Base-by-base conservation (phyloP, 23 red algal species). In the Agarophyton chilense region DNA sequence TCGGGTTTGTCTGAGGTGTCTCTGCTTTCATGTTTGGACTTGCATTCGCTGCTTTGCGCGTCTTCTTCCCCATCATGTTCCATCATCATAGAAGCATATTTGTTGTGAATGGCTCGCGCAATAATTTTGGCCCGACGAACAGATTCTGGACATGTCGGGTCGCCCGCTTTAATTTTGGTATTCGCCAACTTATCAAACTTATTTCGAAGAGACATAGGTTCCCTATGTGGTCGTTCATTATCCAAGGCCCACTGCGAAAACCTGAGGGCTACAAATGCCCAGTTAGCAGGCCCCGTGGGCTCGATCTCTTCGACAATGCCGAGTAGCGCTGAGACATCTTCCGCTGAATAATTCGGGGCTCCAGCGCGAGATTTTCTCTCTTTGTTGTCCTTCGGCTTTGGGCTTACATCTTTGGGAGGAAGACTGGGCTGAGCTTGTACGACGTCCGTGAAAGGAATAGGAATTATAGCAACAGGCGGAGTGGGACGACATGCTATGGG, bases 111-210 rank as follows among this genome's bases (percentile, higher is more conserved):
- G 36, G 43, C 10, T 3, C 82, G 63, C 45, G 82, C 82, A 72
- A 87, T 75, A 24, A 38, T 10, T 35, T 89, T 89, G 2, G 85
- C 85, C 0, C 71, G 44, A 52, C 85, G 52, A 28, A 89, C 51
- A 17, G 33, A 41, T 14, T 77, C 70, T 35, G 64, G 53, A 49
- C 85, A 74, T 25, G 43, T 21, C 41, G 68, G 68, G 21, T 74
- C 68, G 12, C 40, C 32, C 3, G 68, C 40, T 28, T 49, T 74
- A 29, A 74, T 74, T 33, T 74, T 74, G 10, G 68, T 47, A 49
- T 74, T 74, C 7, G 68, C 68, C 68, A 74, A 74, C 60, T 89
- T 89, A 56, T 89, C 85, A 42, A 89, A 89, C 72, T 89, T 89
- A 52, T 79, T 89, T 2, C 60, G 51, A n/a, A 87, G 44, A 18